Evolutionary conservation across 176 grass and related monocot genomes (phyloP), one percentile per base, ranked within the genome.

Genomic region (Oryza glaberrima): DNA sequence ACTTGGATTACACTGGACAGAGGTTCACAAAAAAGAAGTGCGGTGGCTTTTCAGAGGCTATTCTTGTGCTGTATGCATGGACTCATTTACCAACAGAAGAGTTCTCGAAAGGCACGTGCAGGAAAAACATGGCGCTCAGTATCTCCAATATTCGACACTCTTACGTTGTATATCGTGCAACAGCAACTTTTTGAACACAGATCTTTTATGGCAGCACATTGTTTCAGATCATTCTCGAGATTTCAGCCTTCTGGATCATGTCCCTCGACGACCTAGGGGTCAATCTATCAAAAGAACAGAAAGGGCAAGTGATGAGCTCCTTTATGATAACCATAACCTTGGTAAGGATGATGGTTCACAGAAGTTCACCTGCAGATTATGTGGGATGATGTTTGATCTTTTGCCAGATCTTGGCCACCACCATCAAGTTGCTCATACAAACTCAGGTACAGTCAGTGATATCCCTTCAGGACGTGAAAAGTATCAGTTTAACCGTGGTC

Each of bases 21-120:
- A 90, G 60, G 88, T 92, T 35, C 96, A 99, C 87, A 96, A 92
- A 81, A 99, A 90, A 83, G 96, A 99, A 86, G 83, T 88, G 69
- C 88, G 96, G 65, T 96, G 89, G 90, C 88, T 99, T 32, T 99
- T 96, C 79, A 90, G 96, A 96, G 96, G 96, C 22, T 99, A 92
- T 92, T 91, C 96, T 72, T 99, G 96, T 89, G 93, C 91, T 76
- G 88, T 86, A 69, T 99, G 96, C 88, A 92, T 92, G 93, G 90
- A 90, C 22, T 88, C 93, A 76, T 99, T 96, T 90, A 91, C 89
- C 32, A 99, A 94, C 81, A 96, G 90, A 88, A 96, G 92, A 87
- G 91, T 94, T 80, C 86, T 96, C 67, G 93, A 94, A 90, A 90
- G 86, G 49, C 96, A 99, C 86, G 93, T 99, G 2, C 82, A 92